Base-by-base conservation (phyloP, 768 basidiomycete genomes). In the Psilocybe cubensis region DNA sequence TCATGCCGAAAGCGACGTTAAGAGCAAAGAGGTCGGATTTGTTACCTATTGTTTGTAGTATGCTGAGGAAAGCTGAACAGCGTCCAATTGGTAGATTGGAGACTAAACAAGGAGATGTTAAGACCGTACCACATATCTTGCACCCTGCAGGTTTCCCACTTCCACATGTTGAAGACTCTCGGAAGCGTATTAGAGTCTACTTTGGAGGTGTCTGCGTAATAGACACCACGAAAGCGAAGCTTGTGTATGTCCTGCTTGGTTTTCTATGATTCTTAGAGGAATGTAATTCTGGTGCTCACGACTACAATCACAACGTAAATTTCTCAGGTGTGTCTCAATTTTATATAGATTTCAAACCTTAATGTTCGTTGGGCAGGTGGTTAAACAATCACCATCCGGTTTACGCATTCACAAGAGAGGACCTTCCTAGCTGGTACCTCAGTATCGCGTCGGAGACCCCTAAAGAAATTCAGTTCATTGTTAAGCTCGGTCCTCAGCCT, bases 341-440 rank as follows among this genome's bases (percentile, higher is more conserved):
- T 12, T 38, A 14, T 33, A 14, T 33, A 7, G 31, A 3, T 33
- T 33, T 33, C n/a, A n/a, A n/a, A n/a, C n/a, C n/a, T n/a, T n/a
- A n/a, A n/a, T n/a, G n/a, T n/a, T 33, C 3, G 14, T 33, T 4
- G 12, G 14, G 35, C 35, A 64, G 87, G 17, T 88, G 86, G 87
- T 76, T 85, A 48, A 73, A 78, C 41, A 72, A 73, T 20, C 75
- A 70, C 59, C 87, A 82, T 66, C 86, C 87, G 1, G 58, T 57
- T 3, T 87, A 86, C 59, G 87, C 76, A 66, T 87, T 88, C 66
- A 70, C 72, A 5, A 54, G 66, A 4, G 72, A 73, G 20, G 84
- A 82, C n/a, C 61, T 86, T 8, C 72, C 81, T 1, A 44, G 72
- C 18, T 72, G 77, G 60, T 79, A 75, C 60, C 65, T 87, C 20